Percentiles rank a stretch among this genome's conserved stretches.
These are phyloP conservation scores for Neurospora terricola DNA, from an alignment of 495 filamentous ascomycete genomes.

Conservation along the genomic window DNA sequence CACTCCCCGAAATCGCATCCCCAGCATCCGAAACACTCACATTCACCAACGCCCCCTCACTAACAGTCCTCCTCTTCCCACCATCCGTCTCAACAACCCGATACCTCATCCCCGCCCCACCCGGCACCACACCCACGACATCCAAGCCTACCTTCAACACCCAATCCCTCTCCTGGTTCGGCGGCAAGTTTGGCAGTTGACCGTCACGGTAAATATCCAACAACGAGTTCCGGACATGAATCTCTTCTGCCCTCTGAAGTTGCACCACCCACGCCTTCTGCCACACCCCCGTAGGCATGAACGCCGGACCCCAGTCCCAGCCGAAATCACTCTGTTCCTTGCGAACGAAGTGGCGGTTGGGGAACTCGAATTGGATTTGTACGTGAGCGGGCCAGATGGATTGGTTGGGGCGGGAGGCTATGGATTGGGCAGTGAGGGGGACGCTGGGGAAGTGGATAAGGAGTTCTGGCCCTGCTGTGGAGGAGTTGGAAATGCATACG, in stretches of 20 bases:
- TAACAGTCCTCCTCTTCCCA: constrained; percentile 34
- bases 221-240: constrained; percentile 49
- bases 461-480: constrained; percentile 29
- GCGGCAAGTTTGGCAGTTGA: constrained; percentile 50
- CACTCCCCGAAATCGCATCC: constrained; percentile 42
- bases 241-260: constrained; percentile 24
- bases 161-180: constrained; percentile 54
- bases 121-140: constrained; percentile 44
- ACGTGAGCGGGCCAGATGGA: constrained; percentile 42
- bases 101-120: constrained; percentile 38
- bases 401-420: constrained; percentile 45
- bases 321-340: constrained; percentile 65
- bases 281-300: constrained; percentile 59
- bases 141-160: constrained; percentile 62
- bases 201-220: constrained; percentile 52
- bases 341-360: constrained; percentile 51
- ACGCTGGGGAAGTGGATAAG: constrained; percentile 39
- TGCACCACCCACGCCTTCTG: constrained; percentile 53
- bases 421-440: constrained; percentile 15
- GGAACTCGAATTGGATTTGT: constrained; percentile 42
- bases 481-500: constrained; percentile 29
- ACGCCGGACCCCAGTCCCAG: constrained; percentile 63
- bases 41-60: constrained; percentile 33
- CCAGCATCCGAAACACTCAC: constrained; percentile 33
- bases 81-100: constrained; percentile 37